Conservation (phyloP, 225 moss, liverwort and hornwort genomes). For the Polytrichum commune region DNA sequence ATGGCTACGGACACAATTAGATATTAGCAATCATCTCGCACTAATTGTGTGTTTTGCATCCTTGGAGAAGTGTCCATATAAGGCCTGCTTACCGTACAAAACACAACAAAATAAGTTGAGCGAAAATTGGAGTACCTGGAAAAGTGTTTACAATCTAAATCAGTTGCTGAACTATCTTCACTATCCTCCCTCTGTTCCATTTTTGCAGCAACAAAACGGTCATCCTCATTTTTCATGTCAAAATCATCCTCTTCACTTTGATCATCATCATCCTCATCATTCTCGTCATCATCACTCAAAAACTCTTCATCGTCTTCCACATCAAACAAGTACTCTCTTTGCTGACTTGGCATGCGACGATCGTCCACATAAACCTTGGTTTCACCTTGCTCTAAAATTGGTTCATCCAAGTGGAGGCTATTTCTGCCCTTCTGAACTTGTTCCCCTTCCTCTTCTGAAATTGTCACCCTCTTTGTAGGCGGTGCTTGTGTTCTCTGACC, state of each 20-base stretch:
- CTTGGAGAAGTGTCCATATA: too few species aligned
- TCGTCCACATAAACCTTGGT: slow-evolving; percentile 20
- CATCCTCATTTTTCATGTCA: slow-evolving; percentile 14
- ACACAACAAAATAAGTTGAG: neutral
- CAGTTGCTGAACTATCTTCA: slow-evolving; percentile 22
- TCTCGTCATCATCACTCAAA: slow-evolving; percentile 26
- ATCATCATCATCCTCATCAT: slow-evolving; percentile 24
- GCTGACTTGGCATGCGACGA: slow-evolving; percentile 20
- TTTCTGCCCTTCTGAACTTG: slow-evolving; percentile 15
- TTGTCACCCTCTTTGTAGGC: slow-evolving; percentile 10
- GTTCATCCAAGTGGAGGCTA: neutral
- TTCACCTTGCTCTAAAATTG: slow-evolving; percentile 14
- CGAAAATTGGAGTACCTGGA: slow-evolving; percentile 30
- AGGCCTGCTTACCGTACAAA: too few species aligned
- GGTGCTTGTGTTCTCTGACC: slow-evolving; percentile 55
- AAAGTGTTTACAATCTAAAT: slow-evolving; percentile 62
- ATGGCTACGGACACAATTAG: too few species aligned
- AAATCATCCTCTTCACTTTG: slow-evolving; percentile 4
- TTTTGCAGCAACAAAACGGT: slow-evolving; percentile 11
- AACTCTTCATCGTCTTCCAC: slow-evolving; percentile 17
- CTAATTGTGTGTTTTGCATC: too few species aligned
- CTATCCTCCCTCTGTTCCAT: slow-evolving; percentile 8
- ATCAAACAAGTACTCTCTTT: slow-evolving; percentile 45
- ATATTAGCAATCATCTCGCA: too few species aligned
- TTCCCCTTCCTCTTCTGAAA: slow-evolving; percentile 13